Base-by-base conservation (phyloP, 1,139 yeast species). In the Sugiyamaella japonica region DNA sequence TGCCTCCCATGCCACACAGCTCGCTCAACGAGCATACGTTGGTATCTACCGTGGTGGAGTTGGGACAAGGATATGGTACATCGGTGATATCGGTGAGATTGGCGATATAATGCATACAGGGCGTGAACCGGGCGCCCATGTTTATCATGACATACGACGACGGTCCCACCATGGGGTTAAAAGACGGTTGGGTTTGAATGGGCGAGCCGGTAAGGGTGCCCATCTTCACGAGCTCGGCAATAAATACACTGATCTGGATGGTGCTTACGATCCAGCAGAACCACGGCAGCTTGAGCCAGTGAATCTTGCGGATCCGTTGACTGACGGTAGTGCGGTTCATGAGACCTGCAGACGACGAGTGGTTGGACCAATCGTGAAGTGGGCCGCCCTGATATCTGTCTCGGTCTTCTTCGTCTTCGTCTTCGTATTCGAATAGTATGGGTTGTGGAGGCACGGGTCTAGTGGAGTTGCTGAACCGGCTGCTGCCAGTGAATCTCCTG, bases 151-250 rank as follows among this genome's bases (percentile, higher is more conserved):
- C 72, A 63, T 84, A 84, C 0, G 85, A 73, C 1, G 89, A 84
- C n/a, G 93, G 93, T 0, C 93, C 93, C 47, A 86, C 70, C 91
- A 86, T 85, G 8, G 91, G 91, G 66, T 86, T 86, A 72, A 86
- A 84, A 57, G 82, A 79, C 2, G 93, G 93, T 61, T 83, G 70
- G 0, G 89, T 83, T 66, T 83, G 89, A 59, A 86, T 80, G 1
- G 87, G 84, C 4, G 82, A 77, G 1, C 89, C 89, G 0, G 91
- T 85, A 47, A 82, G 71, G 7, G 69, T 63, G 3, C 84, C 77
- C 88, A 83, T 83, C 56, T 73, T 75, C 7, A 75, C 79, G 46
- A 86, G 70, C 66, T 86, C 91, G n/a, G 79, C 86, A n/a, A 85
- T 76, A 64, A 86, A 86, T 15, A 85, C 85, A 8, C 72, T 69